phyloP scores from a whole-genome alignment of 495 filamentous ascomycete genomes.

The Podospora comata region DNA sequence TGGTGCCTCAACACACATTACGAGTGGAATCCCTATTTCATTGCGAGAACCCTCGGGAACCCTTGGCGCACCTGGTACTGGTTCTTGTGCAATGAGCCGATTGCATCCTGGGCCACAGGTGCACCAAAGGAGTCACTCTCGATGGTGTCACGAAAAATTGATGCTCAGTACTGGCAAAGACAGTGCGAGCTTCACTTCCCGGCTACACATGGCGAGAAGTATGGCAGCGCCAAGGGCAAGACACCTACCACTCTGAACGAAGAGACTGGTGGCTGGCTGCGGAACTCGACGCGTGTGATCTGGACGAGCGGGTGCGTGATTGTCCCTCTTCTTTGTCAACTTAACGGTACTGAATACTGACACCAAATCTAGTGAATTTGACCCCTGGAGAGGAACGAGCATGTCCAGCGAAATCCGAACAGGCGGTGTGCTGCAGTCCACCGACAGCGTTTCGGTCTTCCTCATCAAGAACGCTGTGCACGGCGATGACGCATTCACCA shows the following conservation, averaged over 20 bases:
- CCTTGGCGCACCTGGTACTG: constrained; percentile 60
- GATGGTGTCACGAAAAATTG: constrained; percentile 57
- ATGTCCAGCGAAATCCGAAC: constrained; percentile 54
- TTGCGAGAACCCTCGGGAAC: constrained; percentile 53
- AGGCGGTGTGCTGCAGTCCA: constrained; percentile 50
- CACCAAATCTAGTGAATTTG: constrained; percentile 44
- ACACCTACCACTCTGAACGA: constrained; percentile 54
- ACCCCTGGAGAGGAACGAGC: constrained; percentile 57
- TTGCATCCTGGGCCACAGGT: constrained; percentile 39
- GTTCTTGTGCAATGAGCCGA: constrained; percentile 63
- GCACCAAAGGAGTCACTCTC: constrained; percentile 42
- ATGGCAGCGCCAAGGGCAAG: constrained; percentile 51
- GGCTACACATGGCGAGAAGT: constrained; percentile 43
- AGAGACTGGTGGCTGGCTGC: constrained; percentile 56
- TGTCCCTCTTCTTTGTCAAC: not conserved
- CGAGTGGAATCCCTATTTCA: constrained; percentile 52
- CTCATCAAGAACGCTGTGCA: constrained; percentile 57
- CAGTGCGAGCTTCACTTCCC: constrained; percentile 64
- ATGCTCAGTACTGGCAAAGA: constrained; percentile 54
- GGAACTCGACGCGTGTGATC: constrained; percentile 53
- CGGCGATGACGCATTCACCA: constrained; percentile 47
- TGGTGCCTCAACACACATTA: constrained; percentile 61
- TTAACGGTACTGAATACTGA: too few relatives aligned
- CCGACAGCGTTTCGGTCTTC: constrained; percentile 45
- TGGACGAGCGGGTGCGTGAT: constrained; percentile 55